A percentile compares a stretch with the other conserved stretches of the same genome.
Conservation (phyloP, 305 asterid species). For the Caryopteris hybrid region DNA sequence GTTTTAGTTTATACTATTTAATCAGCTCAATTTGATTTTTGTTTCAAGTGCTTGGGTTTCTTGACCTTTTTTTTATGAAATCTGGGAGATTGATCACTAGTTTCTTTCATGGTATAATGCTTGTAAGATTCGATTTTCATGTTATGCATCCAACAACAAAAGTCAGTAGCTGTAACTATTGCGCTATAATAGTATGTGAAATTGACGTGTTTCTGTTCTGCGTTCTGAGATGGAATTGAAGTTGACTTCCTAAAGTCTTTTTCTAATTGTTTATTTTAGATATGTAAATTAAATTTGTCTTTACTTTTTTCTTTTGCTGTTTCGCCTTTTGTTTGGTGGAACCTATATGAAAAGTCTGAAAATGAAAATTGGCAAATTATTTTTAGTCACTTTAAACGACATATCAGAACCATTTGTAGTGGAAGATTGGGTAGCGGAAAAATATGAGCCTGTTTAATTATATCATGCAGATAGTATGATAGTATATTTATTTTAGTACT, state of each 20-base stretch:
- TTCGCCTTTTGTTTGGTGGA: slow-evolving; percentile 3
- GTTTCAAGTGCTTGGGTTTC: neutral
- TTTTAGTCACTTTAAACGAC: neutral
- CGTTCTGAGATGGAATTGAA: slow-evolving; percentile 12
- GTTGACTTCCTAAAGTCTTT: slow-evolving; percentile 16
- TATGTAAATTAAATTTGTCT: slow-evolving; percentile 4
- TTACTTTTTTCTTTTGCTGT: slow-evolving; percentile 1
- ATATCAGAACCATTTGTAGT: neutral
- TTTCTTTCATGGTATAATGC: neutral
- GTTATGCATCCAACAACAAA: neutral
- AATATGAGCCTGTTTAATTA: neutral
- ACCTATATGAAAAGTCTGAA: neutral
- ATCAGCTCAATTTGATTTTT: neutral
- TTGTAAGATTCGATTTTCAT: neutral
- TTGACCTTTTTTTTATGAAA: neutral
- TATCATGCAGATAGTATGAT: neutral
- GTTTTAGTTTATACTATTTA: neutral
- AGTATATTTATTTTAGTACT: neutral
- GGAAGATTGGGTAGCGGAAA: neutral
- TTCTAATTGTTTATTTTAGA: neutral
- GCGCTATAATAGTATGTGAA: neutral
- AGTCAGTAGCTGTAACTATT: neutral
- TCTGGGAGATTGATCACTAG: neutral
- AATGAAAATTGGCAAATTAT: neutral
- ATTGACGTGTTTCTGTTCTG: neutral